Conservation (phyloP, 257 asterid species). For the Solanum medicagineum region DNA sequence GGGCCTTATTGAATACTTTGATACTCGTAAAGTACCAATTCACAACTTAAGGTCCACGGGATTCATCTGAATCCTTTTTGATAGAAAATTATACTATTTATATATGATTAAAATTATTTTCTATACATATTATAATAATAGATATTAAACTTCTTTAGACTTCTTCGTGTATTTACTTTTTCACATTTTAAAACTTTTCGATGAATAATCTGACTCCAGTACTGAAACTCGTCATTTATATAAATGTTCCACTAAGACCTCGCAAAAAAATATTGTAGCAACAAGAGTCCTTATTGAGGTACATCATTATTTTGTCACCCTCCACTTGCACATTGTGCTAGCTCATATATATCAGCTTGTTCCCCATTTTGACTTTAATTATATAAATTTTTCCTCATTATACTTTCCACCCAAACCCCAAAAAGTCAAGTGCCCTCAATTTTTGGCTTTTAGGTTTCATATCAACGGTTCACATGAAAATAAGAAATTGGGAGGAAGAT, state of each 20-base stretch:
- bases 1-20: not conserved
- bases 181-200: no score
- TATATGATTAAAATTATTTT: no score
- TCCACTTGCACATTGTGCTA: slow-evolving; percentile 12
- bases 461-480: slow-evolving; percentile 3
- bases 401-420: slow-evolving; percentile 7
- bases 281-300: not conserved
- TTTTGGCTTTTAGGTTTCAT: not conserved
- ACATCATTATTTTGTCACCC: slow-evolving; percentile 13
- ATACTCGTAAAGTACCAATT: not conserved
- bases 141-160: no score
- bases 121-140: no score
- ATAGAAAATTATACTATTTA: no score
- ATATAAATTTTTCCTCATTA: not conserved
- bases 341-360: not conserved
- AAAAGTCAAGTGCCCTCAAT: not conserved
- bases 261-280: not conserved
- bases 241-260: not conserved
- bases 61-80: no score
- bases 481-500: not conserved
- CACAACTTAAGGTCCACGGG: no score
- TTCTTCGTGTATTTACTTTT: no score
- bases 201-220: no score
- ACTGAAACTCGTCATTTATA: not conserved
- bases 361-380: slow-evolving; percentile 17